These are phyloP conservation scores for Lepidium africanum DNA, from an alignment of 345 rosid genomes.

Conservation along the genomic window DNA sequence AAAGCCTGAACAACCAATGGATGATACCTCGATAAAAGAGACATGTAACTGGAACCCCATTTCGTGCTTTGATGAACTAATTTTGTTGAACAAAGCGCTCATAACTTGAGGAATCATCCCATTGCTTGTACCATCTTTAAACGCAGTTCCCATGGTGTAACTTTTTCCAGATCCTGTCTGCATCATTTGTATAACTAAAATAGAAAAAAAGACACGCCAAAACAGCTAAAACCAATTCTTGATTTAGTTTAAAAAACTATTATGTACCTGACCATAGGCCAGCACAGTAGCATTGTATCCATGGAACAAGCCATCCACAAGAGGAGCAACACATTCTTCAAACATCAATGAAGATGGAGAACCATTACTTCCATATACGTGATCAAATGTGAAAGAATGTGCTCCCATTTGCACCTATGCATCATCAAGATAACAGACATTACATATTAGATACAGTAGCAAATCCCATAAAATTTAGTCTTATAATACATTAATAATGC, in stretches of 20 bases:
- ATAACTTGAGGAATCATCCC: constrained; percentile 79
- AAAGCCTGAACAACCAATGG: background rate
- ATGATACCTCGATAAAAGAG: constrained; percentile 74
- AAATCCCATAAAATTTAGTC: background rate
- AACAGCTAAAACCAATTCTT: background rate
- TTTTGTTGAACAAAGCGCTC: constrained; percentile 55
- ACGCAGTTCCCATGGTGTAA: constrained; percentile 81
- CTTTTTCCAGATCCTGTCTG: constrained; percentile 93
- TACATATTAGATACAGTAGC: too few relatives aligned
- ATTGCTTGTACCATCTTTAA: constrained; percentile 44
- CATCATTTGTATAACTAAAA: constrained; percentile 22
- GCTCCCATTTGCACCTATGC: constrained; percentile 68
- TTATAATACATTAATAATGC: background rate
- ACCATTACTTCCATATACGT: constrained; percentile 63
- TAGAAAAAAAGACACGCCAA: background rate
- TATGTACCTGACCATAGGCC: constrained; percentile 81
- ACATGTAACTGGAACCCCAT: constrained; percentile 63
- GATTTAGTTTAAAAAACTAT: background rate
- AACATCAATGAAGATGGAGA: constrained; percentile 55
- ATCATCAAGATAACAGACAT: constrained; percentile 7
- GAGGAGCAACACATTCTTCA: constrained; percentile 62
- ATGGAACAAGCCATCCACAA: constrained; percentile 70
- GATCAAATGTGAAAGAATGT: constrained; percentile 77
- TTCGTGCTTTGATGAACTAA: constrained; percentile 47
- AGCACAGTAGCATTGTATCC: constrained; percentile 84